These are phyloP conservation scores for Nitzschia inconspicua DNA, from an alignment of 108 stramenopile genomes.

Conservation along the genomic window DNA sequence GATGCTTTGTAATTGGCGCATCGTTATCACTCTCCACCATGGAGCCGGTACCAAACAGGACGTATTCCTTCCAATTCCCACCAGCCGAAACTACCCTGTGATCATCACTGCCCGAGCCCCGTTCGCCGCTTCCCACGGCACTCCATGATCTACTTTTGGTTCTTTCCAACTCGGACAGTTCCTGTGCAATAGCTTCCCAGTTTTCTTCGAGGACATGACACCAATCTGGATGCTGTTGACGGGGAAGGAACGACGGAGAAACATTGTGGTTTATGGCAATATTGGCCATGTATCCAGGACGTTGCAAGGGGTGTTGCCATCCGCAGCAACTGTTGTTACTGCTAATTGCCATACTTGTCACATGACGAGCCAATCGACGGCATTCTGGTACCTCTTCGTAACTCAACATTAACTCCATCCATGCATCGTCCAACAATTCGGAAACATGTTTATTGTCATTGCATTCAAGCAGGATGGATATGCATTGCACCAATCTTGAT, in stretches of 20 bases:
- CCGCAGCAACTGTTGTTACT: conserved; percentile 21
- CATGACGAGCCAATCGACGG: conserved; percentile 37
- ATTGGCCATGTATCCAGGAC: conserved; percentile 57
- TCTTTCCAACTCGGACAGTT: conserved; percentile 18
- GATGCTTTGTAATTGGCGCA: conserved; percentile 46
- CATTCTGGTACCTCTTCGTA: conserved; percentile 38
- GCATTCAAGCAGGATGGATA: conserved; percentile 33
- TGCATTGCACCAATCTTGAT: conserved; percentile 34
- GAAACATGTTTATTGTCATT: background rate
- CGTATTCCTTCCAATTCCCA: conserved; percentile 67
- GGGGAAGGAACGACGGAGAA: conserved; percentile 19
- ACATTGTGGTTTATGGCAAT: background rate
- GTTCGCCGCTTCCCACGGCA: conserved; percentile 55
- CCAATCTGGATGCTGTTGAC: conserved; percentile 51
- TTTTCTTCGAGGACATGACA: conserved; percentile 46
- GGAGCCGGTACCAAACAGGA: conserved; percentile 72
- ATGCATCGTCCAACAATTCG: conserved; percentile 38
- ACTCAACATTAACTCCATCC: conserved; percentile 61
- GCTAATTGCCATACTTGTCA: conserved; percentile 48
- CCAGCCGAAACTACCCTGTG: conserved; percentile 53
- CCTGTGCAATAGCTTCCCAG: conserved; percentile 39
- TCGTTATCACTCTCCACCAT: conserved; percentile 10
- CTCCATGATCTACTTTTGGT: conserved; percentile 14
- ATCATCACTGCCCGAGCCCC: conserved; percentile 65
- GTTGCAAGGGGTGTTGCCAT: conserved; percentile 55